These are phyloP conservation scores for Saccharomycopsis fodiens DNA, from an alignment of 805 yeast species.

Conservation along the genomic window DNA sequence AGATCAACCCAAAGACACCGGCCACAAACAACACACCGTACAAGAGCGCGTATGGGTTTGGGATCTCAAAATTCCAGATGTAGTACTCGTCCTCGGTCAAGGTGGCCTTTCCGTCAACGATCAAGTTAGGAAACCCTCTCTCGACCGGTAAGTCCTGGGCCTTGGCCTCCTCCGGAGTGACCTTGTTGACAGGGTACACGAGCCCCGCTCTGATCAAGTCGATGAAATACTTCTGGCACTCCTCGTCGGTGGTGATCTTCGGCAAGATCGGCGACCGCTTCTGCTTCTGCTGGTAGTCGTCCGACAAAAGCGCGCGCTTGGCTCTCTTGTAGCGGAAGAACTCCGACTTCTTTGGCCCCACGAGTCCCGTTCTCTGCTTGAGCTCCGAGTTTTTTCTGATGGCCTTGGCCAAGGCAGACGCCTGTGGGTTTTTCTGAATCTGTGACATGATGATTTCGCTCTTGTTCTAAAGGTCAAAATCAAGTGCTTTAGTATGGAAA, in stretches of 20 bases:
- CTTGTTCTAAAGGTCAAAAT: neutral
- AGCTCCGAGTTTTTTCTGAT: conserved; percentile 58
- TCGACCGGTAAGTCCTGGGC: conserved; percentile 41
- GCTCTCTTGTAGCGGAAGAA: conserved; percentile 86
- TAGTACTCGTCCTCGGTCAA: conserved; percentile 63
- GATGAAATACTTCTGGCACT: conserved; percentile 58
- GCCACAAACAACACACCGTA: conserved; percentile 61
- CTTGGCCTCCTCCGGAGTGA: conserved; percentile 61
- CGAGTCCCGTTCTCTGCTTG: conserved; percentile 77
- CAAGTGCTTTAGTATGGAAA: too few species aligned
- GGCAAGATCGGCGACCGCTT: conserved; percentile 42
- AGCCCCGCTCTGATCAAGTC: conserved; percentile 64
- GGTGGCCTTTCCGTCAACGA: conserved; percentile 47
- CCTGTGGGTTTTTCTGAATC: conserved; percentile 37
- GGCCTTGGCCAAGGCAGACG: conserved; percentile 63
- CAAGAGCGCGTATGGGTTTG: conserved; percentile 48
- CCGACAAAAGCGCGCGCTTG: conserved; percentile 65
- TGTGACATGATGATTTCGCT: conserved; percentile 4
- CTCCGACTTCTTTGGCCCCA: conserved; percentile 55
- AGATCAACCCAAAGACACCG: conserved; percentile 52
- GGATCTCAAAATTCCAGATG: conserved; percentile 75
- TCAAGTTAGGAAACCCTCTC: conserved; percentile 54
- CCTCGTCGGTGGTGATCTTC: conserved; percentile 40
- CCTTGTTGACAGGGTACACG: conserved; percentile 67
- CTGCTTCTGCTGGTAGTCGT: conserved; percentile 54